Evolutionary conservation across 768 basidiomycete species (phyloP), one percentile per base, ranked within the genome.

Genomic region (Suillus decipiens): DNA sequence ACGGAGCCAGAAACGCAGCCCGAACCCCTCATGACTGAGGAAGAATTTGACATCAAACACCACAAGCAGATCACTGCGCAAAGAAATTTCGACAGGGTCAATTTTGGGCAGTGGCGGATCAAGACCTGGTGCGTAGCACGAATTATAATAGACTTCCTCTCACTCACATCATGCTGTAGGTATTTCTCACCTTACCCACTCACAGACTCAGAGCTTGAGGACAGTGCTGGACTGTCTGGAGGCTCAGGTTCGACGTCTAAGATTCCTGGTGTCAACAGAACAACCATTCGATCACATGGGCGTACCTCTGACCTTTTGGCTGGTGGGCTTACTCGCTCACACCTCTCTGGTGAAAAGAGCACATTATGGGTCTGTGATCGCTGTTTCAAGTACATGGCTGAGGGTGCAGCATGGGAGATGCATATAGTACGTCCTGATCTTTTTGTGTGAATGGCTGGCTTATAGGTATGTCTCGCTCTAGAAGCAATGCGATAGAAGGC

Each of bases 301-400:
- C 86, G 92, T 37, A 91, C 90, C 1, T 88, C 88, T 11, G 91
- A 93, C 66, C 70, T 93, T 31, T 75, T 92, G 19, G 86, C 86
- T 0, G 87, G 89, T 37, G 86, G 88, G 7, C 72, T 89, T 59
- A 78, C 80, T 37, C 79, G 86, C 24, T 77, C 79, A 19, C 76
- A 80, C 54, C 73, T 71, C 19, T 62, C 71, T 17, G 81, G 78
- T 4, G 87, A 86, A 65, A 80, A 81, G 56, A 76, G 85, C 19
- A 76, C 79, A 37, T 75, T 96, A 22, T 95, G 88, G 85, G 93
- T 96, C 6, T 96, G 95, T 72, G 90, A 95, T 68, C 84, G 86
- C 64, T 99, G 96, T 78, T 97, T 98, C 87, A 99, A 97, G 78
- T 99, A 99, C 72, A 93, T 95, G 89, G 80, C 86, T 2, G 89